Evolutionary conservation across 2,329 filamentous ascomycete species (phyloP).

Genomic region (Zymoseptoria brevis): DNA sequence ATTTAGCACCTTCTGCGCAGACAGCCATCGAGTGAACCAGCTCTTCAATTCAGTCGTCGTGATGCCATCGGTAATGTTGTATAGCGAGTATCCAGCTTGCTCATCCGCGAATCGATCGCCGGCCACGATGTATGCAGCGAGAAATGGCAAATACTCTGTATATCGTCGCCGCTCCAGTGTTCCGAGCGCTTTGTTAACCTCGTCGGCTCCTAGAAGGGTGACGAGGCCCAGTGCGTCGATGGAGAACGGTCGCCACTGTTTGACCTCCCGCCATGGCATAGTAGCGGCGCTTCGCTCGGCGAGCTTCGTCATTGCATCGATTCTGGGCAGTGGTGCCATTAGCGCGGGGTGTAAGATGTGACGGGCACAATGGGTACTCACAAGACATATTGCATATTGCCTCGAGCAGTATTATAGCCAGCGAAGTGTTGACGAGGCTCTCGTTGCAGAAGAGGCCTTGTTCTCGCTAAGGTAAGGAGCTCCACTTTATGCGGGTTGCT

Average conservation of each 20-base stretch:
- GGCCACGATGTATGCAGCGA: conserved; percentile 8
- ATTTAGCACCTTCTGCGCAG: conserved; percentile 5
- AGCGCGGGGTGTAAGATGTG: neutral
- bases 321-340: neutral
- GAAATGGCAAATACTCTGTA: conserved; percentile 11
- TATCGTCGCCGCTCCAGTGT: conserved; percentile 4
- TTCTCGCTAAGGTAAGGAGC: neutral
- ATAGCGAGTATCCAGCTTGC: conserved; percentile 8
- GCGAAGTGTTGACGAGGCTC: neutral
- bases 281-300: neutral
- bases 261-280: conserved; percentile 1
- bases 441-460: neutral
- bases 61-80: conserved; percentile 12
- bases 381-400: neutral
- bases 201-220: conserved; percentile 11
- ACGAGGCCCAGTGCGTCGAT: conserved; percentile 13
- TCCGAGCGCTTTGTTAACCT: conserved; percentile 7
- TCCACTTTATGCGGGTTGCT: neutral
- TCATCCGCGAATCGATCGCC: conserved; percentile 7
- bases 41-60: conserved; percentile 7
- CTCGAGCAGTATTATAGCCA: neutral
- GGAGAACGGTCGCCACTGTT: conserved; percentile 5
- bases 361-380: neutral
- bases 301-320: neutral
- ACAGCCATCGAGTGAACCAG: conserved; percentile 9